These are phyloP conservation scores for Pseudocohnilembus persalinus DNA, from an alignment of 169 alveolate genomes.

Conservation along the genomic window DNA sequence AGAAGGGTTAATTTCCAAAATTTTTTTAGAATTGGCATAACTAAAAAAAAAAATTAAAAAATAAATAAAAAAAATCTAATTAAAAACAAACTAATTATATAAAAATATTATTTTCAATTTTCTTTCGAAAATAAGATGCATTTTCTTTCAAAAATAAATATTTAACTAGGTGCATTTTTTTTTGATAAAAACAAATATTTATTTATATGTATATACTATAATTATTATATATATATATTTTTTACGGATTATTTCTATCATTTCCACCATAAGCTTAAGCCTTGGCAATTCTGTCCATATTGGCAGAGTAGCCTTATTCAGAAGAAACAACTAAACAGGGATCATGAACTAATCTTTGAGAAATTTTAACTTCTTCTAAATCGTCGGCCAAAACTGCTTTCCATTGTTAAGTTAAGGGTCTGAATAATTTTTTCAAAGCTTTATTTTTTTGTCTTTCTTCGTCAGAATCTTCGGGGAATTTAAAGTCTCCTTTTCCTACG, in stretches of 20 bases:
- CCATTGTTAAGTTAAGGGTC: conserved; percentile 91
- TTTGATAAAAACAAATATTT: too few species aligned
- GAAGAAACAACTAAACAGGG: conserved; percentile 93
- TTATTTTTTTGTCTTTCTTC: conserved; percentile 72
- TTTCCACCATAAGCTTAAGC: conserved; percentile 94
- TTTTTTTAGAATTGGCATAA: conserved; percentile 75
- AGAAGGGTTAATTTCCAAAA: conserved; percentile 94
- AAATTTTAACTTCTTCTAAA: conserved; percentile 89
- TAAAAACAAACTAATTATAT: background rate
- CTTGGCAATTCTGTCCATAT: conserved; percentile 95
- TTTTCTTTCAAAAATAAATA: too few species aligned
- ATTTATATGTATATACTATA: too few species aligned
- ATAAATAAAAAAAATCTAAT: too few species aligned
- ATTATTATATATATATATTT: too few species aligned
- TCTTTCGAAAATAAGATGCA: too few species aligned
- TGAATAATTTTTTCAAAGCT: conserved; percentile 76
- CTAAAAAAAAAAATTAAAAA: conserved; percentile 52
- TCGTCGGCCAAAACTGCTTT: conserved; percentile 82
- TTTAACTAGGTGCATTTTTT: too few species aligned
- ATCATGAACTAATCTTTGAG: conserved; percentile 90
- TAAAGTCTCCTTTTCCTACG: conserved; percentile 94
- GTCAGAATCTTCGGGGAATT: conserved; percentile 84
- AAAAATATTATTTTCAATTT: too few species aligned
- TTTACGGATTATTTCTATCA: conserved; percentile 59
- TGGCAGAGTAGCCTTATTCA: conserved; percentile 95